phyloP scores from a whole-genome alignment of 805 yeast genomes.

The Kodamaea laetipori region DNA sequence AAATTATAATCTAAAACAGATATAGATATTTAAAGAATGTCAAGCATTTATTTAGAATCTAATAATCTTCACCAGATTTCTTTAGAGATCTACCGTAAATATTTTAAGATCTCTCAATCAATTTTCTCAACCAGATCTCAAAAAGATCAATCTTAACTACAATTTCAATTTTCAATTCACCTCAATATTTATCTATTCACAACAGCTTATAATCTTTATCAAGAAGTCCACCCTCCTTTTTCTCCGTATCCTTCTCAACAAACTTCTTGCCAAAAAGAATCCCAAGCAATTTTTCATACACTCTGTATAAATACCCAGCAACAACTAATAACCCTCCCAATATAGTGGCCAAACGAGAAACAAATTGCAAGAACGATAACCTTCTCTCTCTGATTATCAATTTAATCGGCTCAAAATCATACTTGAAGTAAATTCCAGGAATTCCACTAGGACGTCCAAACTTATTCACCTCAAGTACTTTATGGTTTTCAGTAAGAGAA shows the following conservation, averaged over 20 bases:
- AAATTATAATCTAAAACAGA: no score
- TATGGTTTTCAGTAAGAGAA: slow-evolving; percentile 60
- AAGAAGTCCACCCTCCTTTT: slow-evolving; percentile 29
- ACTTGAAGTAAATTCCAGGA: slow-evolving; percentile 83
- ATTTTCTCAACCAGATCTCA: no score
- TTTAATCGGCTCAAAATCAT: slow-evolving; percentile 86
- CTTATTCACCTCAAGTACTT: slow-evolving; percentile 16
- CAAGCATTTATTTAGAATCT: no score
- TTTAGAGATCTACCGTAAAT: no score
- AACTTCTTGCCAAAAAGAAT: slow-evolving; percentile 60
- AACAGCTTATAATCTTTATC: slow-evolving; percentile 4
- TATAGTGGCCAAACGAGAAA: slow-evolving; percentile 76
- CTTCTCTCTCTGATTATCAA: slow-evolving; percentile 70
- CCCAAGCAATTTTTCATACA: slow-evolving; percentile 55
- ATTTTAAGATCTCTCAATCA: no score
- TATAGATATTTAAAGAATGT: no score
- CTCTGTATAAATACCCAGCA: slow-evolving; percentile 64
- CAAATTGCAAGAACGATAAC: slow-evolving; percentile 74
- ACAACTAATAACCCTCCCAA: slow-evolving; percentile 77
- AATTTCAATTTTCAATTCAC: background rate
- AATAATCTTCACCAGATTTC: no score
- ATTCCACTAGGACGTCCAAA: slow-evolving; percentile 30
- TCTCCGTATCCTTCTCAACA: slow-evolving; percentile 51
- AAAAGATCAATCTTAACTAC: no score
- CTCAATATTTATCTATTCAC: background rate